phyloP scores from a whole-genome alignment of 345 rosid genomes.

The Camelina sativa region DNA sequence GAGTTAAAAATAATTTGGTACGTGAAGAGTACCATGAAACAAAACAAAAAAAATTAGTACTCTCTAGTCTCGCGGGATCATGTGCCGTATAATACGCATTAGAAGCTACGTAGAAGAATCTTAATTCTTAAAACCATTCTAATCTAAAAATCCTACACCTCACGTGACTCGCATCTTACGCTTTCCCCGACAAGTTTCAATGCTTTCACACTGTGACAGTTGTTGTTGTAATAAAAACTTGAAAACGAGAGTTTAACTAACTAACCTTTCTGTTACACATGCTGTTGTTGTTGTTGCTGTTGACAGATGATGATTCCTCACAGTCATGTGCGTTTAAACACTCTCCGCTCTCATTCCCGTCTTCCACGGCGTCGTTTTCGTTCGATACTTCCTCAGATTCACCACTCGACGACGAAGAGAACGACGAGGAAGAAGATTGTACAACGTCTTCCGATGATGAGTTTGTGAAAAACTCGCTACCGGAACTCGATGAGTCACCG shows the following conservation, averaged over 20 bases:
- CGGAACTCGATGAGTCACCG: slow-evolving; percentile 44
- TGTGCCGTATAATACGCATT: slow-evolving; percentile 56
- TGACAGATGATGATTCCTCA: slow-evolving; percentile 49
- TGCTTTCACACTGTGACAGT: slow-evolving; percentile 32
- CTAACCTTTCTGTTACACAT: slow-evolving; percentile 55
- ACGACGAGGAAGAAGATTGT: slow-evolving; percentile 45
- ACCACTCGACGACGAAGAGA: slow-evolving; percentile 42
- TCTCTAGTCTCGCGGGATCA: slow-evolving; percentile 39
- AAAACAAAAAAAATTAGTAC: not conserved
- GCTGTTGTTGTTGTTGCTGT: slow-evolving; percentile 41
- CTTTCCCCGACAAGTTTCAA: slow-evolving; percentile 43
- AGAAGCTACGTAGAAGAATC: slow-evolving; percentile 46
- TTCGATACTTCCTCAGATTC: slow-evolving; percentile 46
- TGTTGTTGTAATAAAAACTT: not conserved
- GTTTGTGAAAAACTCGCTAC: slow-evolving; percentile 54
- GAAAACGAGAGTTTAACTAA: slow-evolving; percentile 26
- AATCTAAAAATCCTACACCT: slow-evolving; percentile 32
- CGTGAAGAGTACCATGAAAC: slow-evolving; percentile 24
- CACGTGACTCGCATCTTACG: slow-evolving; percentile 49
- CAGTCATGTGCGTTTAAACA: slow-evolving; percentile 50
- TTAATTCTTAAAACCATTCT: slow-evolving; percentile 10
- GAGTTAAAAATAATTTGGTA: slow-evolving; percentile 18
- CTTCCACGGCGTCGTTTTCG: slow-evolving; percentile 48
- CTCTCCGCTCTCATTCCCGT: slow-evolving; percentile 42
- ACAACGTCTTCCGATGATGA: slow-evolving; percentile 36